Conservation (phyloP, 805 yeast species). For the Metschnikowia hibisci region DNA sequence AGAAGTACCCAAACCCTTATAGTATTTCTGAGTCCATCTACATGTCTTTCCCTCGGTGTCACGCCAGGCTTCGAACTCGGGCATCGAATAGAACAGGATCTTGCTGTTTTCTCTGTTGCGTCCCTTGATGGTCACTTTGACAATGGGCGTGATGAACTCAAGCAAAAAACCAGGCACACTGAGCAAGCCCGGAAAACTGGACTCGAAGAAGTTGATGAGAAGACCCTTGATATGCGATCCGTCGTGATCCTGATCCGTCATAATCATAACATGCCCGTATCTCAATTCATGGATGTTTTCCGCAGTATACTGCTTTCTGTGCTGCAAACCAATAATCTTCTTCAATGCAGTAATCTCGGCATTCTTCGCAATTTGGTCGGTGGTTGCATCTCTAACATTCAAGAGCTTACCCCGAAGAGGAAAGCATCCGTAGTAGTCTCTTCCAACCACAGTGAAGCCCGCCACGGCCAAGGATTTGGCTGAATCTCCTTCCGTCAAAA, state of each 20-base stretch:
- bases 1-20: slow-evolving; percentile 98
- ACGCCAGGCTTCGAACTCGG: slow-evolving; percentile 93
- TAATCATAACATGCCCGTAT: slow-evolving; percentile 96
- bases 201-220: slow-evolving; percentile 86
- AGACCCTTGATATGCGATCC: slow-evolving; percentile 97
- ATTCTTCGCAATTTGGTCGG: slow-evolving; percentile 92
- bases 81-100: slow-evolving; percentile 86
- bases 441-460: slow-evolving; percentile 90
- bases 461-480: slow-evolving; percentile 89
- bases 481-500: slow-evolving; percentile 96
- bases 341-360: slow-evolving; percentile 93
- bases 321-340: slow-evolving; percentile 93
- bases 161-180: slow-evolving; percentile 87
- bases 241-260: slow-evolving; percentile 99
- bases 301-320: slow-evolving; percentile 66
- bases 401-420: slow-evolving; percentile 93
- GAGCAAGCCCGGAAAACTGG: slow-evolving; percentile 89
- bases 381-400: slow-evolving; percentile 93
- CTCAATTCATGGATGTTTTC: slow-evolving; percentile 70
- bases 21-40: slow-evolving; percentile 91
- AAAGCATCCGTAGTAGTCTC: slow-evolving; percentile 92
- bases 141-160: slow-evolving; percentile 95
- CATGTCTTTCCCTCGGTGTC: slow-evolving; percentile 69
- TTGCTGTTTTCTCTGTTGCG: slow-evolving; percentile 46
- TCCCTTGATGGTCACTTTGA: slow-evolving; percentile 72